Evolutionary conservation across 2,329 filamentous ascomycete species (phyloP).

Genomic region (Cryphonectria nitschkei): DNA sequence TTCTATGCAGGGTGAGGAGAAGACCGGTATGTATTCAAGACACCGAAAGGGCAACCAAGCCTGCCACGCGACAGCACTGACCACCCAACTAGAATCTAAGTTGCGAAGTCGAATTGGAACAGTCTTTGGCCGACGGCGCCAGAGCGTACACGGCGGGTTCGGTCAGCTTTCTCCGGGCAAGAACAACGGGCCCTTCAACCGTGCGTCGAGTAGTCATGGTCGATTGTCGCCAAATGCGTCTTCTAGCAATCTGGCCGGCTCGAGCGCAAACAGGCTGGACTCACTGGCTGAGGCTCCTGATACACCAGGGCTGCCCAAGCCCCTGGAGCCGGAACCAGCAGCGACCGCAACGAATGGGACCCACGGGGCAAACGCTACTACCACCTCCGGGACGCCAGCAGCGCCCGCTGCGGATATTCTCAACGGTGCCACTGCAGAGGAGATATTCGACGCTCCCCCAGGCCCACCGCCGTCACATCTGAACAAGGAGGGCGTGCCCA

Average conservation of each 20-base stretch:
- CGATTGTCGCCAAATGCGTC: constrained; percentile 62
- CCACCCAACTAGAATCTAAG: constrained; percentile 52
- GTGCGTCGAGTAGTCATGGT: constrained; percentile 67
- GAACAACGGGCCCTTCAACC: constrained; percentile 58
- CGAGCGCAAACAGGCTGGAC: constrained; percentile 53
- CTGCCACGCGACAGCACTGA: constrained; percentile 32
- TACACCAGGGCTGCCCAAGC: constrained; percentile 37
- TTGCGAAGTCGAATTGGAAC: constrained; percentile 69
- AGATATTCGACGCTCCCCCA: constrained; percentile 56
- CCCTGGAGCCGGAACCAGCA: constrained; percentile 15
- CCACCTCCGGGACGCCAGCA: background rate
- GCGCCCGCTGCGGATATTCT: constrained; percentile 40
- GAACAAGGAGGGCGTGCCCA: constrained; percentile 42
- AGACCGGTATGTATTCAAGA: constrained; percentile 35
- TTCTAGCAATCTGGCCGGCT: constrained; percentile 61
- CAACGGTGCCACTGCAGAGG: constrained; percentile 53
- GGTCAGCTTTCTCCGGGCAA: constrained; percentile 60
- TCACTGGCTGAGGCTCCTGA: constrained; percentile 62
- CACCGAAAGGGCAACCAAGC: background rate
- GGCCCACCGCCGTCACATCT: constrained; percentile 54
- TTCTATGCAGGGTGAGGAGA: constrained; percentile 46
- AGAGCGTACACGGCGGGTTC: constrained; percentile 68
- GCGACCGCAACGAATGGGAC: constrained; percentile 23
- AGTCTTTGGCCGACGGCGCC: constrained; percentile 67
- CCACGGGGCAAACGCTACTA: constrained; percentile 33